Evolutionary conservation across 23 red algal species (phyloP).

Genomic region (Gracilariopsis chorda): DNA sequence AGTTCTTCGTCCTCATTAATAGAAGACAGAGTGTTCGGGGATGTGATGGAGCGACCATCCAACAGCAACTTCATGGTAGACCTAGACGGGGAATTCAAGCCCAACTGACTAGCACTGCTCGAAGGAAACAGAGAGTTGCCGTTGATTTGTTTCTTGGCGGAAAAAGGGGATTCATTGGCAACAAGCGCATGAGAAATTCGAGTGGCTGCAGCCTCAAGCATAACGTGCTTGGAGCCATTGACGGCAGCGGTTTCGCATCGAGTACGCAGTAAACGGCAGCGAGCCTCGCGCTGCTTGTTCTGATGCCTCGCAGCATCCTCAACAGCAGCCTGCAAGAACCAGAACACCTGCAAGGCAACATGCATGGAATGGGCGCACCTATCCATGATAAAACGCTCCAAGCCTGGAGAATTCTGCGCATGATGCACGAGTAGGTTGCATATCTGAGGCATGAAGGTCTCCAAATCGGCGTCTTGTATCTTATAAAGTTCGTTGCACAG

Average conservation of each 20-base stretch:
- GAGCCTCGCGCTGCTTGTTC: slow-evolving; percentile 20
- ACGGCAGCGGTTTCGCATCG: slow-evolving; percentile 96
- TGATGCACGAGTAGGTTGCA: slow-evolving; percentile 96
- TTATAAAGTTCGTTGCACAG: slow-evolving; percentile 97
- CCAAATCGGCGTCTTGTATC: slow-evolving; percentile 83
- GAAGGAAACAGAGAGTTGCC: slow-evolving; percentile 45
- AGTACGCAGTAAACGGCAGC: slow-evolving; percentile 66
- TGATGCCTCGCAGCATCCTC: slow-evolving; percentile 68
- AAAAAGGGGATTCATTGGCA: slow-evolving; percentile 56
- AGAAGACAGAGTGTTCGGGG: background rate
- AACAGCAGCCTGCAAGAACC: slow-evolving; percentile 95
- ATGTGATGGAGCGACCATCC: background rate
- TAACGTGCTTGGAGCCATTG: slow-evolving; percentile 76
- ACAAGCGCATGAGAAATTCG: slow-evolving; percentile 47
- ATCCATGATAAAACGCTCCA: slow-evolving; percentile 98
- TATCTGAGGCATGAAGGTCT: slow-evolving; percentile 95
- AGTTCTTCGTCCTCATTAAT: background rate
- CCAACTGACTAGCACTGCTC: slow-evolving; percentile 39
- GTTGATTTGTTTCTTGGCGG: background rate
- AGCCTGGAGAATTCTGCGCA: slow-evolving; percentile 62
- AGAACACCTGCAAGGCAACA: slow-evolving; percentile 98
- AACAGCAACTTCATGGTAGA: background rate
- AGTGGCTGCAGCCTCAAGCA: slow-evolving; percentile 28
- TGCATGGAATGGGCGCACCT: slow-evolving; percentile 94
- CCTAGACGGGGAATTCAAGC: background rate